These are phyloP conservation scores for Solanum virginianum DNA, from an alignment of 257 asterid species.

Conservation along the genomic window DNA sequence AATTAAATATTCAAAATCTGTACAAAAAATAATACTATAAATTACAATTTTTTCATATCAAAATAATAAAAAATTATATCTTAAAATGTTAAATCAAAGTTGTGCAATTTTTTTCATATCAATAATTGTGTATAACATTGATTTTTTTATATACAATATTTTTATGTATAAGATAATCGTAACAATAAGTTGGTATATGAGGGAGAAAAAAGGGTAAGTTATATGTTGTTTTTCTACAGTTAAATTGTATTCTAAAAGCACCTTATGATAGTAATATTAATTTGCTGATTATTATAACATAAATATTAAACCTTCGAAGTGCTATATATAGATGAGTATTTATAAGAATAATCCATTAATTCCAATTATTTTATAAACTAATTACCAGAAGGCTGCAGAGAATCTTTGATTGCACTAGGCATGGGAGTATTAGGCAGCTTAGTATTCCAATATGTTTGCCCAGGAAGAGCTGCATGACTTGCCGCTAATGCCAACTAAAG, in stretches of 20 bases:
- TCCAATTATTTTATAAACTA: background rate
- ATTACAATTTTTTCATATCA: too few relatives aligned
- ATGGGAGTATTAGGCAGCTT: constrained; percentile 62
- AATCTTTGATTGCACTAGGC: constrained; percentile 58
- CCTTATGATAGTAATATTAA: background rate
- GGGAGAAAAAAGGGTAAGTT: background rate
- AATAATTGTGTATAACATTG: background rate
- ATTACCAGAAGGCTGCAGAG: constrained; percentile 23
- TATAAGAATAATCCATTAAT: background rate
- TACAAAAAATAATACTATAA: too few relatives aligned
- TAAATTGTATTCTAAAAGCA: background rate
- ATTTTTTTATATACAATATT: too few relatives aligned
- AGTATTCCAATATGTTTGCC: constrained; percentile 44
- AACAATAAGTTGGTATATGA: background rate
- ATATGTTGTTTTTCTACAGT: background rate
- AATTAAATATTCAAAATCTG: too few relatives aligned
- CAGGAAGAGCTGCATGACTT: constrained; percentile 51
- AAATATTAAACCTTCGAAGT: background rate
- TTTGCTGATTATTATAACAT: background rate
- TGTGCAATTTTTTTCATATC: too few relatives aligned
- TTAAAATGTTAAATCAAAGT: too few relatives aligned
- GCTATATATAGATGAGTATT: background rate
- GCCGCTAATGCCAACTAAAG: constrained; percentile 39
- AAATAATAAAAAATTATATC: too few relatives aligned
- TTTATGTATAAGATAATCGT: background rate